Evolutionary conservation across 495 filamentous ascomycete genomes (phyloP), one percentile per base, ranked within the genome.

Genomic region (Cenococcum geophilum): DNA sequence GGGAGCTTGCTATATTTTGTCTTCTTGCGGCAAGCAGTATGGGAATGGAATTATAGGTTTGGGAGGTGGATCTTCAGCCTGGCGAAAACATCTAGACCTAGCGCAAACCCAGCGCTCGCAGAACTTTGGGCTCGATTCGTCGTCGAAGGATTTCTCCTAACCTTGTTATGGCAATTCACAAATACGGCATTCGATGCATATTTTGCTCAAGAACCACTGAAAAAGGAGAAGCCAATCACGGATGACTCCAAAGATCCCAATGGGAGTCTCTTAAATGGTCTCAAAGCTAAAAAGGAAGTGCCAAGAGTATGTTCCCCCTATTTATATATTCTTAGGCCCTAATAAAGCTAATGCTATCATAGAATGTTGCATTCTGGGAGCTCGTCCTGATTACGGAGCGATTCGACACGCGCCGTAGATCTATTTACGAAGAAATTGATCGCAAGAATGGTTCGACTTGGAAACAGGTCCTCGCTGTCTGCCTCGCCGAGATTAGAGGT

Each of bases 341-440:
- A 1, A 20, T 32, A 25, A 25, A 52, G 5, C 21, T 18, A 32
- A 32, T 32, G 27, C 27, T 32, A 32, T 32, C 12, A 40, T 43
- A 55, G 23, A 62, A 71, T 4, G 92, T 92, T 71, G 92, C 93
- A 23, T 89, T 96, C 76, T 95, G 91, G 88, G 93, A 98, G 71
- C 78, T 97, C 20, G 79, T 81, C 32, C 80, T 86, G 59, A 95
- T 97, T 63, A 84, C 89, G 52, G 79, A 86, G 55, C 82, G 83
- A 35, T 89, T 83, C 60, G 76, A 83, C 10, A 81, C 82, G 9
- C 83, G 95, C 32, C 83, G 93, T 22, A 89, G 87, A 69, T 79
- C 82, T 20, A 90, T 98, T 56, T 97, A 89, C 74, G 84, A 85
- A 58, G 95, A 97, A 65, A 86, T 97, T 55, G 89, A 96, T 60